Percentiles rank a stretch among this genome's conserved stretches.
phyloP scores from a whole-genome alignment of 2,329 filamentous ascomycete genomes.

The Fragosphaeria purpurea region DNA sequence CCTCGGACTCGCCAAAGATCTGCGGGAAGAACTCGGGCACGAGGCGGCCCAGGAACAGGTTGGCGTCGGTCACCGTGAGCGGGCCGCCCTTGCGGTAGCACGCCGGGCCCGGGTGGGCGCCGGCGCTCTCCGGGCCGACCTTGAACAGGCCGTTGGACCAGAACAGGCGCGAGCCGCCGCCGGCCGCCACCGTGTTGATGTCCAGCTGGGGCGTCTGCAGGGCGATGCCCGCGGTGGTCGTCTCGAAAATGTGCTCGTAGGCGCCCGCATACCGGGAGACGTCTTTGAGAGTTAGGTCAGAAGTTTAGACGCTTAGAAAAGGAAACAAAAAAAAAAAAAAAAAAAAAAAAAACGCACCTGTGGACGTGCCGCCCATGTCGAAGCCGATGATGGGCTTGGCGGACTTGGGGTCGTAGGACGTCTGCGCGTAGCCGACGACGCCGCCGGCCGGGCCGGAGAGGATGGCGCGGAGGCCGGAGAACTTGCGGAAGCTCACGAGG shows the following conservation, averaged over 20 bases:
- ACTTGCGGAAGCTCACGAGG: constrained; percentile 13
- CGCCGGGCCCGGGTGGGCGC: constrained; percentile 56
- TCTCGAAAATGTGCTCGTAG: constrained; percentile 61
- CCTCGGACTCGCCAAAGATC: constrained; percentile 57
- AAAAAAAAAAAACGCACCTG: background rate
- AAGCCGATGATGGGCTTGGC: constrained; percentile 63
- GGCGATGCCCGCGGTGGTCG: constrained; percentile 65
- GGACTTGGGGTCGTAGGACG: constrained; percentile 57
- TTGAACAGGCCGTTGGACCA: constrained; percentile 80
- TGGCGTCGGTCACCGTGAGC: constrained; percentile 48
- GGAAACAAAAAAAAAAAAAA: background rate
- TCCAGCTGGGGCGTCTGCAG: constrained; percentile 86
- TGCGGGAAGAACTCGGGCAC: constrained; percentile 53
- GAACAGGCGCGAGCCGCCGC: constrained; percentile 54
- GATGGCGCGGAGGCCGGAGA: constrained; percentile 40
- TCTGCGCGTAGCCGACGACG: constrained; percentile 64
- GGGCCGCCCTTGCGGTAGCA: constrained; percentile 52
- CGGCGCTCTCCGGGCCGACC: constrained; percentile 72
- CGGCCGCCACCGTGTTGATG: constrained; percentile 84
- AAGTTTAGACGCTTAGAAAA: no score
- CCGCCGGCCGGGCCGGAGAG: constrained; percentile 61
- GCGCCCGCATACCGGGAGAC: constrained; percentile 29
- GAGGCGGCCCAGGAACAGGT: constrained; percentile 49
- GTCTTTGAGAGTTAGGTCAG: background rate
- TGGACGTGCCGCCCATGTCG: constrained; percentile 28